Percentiles rank a stretch among this genome's conserved stretches.
phyloP scores from a whole-genome alignment of 208 protist species.

The Acanthamoeba lugdunensis region DNA sequence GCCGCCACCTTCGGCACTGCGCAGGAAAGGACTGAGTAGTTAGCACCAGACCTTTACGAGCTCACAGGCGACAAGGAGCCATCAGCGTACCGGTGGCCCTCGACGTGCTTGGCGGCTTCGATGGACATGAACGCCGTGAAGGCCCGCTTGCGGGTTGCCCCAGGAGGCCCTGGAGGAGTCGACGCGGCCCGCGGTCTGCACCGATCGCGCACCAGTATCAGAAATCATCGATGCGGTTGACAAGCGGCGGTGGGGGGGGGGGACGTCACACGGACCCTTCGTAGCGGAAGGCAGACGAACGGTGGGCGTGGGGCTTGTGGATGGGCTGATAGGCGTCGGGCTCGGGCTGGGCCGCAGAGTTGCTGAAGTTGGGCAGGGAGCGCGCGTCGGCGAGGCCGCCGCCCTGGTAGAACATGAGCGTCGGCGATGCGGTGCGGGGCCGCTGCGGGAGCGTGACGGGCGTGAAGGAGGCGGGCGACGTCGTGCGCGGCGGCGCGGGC shows the following conservation, averaged over 20 bases:
- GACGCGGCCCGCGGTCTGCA: neutral
- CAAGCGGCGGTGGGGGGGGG: no score
- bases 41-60: neutral
- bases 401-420: conserved; percentile 66
- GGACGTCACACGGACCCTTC: neutral
- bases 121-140: conserved; percentile 54
- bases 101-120: neutral
- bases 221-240: no score
- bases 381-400: conserved; percentile 16
- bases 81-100: neutral
- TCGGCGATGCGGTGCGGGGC: conserved; percentile 51
- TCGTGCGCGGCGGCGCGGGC: neutral
- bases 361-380: conserved; percentile 39
- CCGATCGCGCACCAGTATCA: no score
- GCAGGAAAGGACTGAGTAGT: neutral
- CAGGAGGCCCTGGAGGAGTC: neutral
- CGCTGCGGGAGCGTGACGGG: conserved; percentile 11
- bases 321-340: conserved; percentile 66
- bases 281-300: conserved; percentile 3
- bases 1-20: neutral
- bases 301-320: conserved; percentile 56
- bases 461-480: conserved; percentile 8
- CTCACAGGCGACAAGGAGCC: neutral
- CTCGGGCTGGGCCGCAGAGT: conserved; percentile 17
- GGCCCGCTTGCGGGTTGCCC: neutral